Conservation (phyloP, 371 early-diverging fungal genomes). For the Circinella minor region DNA sequence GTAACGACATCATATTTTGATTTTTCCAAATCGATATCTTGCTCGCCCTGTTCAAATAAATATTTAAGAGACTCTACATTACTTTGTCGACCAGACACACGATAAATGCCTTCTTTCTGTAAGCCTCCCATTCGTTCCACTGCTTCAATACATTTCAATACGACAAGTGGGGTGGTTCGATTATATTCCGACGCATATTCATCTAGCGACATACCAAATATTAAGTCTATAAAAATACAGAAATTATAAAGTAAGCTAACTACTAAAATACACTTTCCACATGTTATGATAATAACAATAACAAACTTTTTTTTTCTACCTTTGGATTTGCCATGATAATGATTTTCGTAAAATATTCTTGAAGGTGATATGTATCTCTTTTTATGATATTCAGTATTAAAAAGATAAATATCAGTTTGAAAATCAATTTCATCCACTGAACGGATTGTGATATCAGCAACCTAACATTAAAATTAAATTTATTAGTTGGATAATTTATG, state of each 20-base stretch:
- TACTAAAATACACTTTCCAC: neutral
- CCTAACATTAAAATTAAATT: neutral
- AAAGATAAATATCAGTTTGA: conserved; percentile 31
- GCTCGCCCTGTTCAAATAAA: conserved; percentile 61
- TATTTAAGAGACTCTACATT: conserved; percentile 57
- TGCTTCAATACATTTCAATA: conserved; percentile 63
- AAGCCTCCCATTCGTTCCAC: conserved; percentile 67
- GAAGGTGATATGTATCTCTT: conserved; percentile 46
- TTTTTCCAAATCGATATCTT: conserved; percentile 44
- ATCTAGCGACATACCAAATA: conserved; percentile 62
- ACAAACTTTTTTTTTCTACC: conserved; percentile 22
- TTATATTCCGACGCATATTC: conserved; percentile 50
- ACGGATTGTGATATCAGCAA: conserved; percentile 11
- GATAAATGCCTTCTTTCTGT: conserved; percentile 72
- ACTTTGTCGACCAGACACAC: conserved; percentile 70
- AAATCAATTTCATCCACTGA: conserved; percentile 36
- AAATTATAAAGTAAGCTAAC: conserved; percentile 8
- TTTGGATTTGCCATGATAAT: conserved; percentile 41
- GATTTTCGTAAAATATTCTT: conserved; percentile 56
- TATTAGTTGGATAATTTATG: neutral
- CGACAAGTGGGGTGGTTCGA: conserved; percentile 58
- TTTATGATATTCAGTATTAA: conserved; percentile 46
- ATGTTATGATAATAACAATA: neutral
- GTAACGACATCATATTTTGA: conserved; percentile 58
- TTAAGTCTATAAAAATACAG: conserved; percentile 38